Evolutionary conservation across 768 basidiomycete species (phyloP).

Genomic region (Suillus paluster): DNA sequence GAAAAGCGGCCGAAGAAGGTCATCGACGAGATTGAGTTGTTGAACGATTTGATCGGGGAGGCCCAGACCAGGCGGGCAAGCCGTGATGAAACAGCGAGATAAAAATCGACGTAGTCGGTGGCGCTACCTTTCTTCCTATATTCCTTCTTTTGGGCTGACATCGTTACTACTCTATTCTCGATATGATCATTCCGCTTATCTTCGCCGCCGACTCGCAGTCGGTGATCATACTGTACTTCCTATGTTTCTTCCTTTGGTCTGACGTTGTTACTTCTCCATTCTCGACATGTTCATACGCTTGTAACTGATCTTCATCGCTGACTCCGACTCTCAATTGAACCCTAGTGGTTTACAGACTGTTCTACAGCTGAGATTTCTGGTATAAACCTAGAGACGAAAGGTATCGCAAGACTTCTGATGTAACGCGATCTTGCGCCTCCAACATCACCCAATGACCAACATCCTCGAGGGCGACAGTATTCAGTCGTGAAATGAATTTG

Average conservation of each 20-base stretch:
- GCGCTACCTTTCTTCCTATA: neutral
- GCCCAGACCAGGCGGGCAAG: conserved; percentile 5
- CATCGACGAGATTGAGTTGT: conserved; percentile 34
- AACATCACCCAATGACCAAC: conserved; percentile 74
- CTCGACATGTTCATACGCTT: too few relatives aligned
- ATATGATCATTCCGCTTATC: neutral
- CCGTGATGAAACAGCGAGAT: neutral
- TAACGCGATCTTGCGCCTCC: conserved; percentile 60
- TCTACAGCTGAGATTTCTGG: neutral
- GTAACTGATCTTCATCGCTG: too few relatives aligned
- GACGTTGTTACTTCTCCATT: too few relatives aligned
- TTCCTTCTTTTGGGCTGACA: neutral
- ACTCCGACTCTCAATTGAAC: too few relatives aligned
- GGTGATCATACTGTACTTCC: too few relatives aligned
- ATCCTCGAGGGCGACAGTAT: conserved; percentile 56
- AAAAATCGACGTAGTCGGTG: neutral
- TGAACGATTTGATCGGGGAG: conserved; percentile 26
- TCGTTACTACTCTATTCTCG: too few relatives aligned
- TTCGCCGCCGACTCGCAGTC: too few relatives aligned
- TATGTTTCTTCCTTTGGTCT: too few relatives aligned
- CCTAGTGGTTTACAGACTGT: too few relatives aligned
- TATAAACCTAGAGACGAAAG: conserved; percentile 28
- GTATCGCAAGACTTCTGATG: conserved; percentile 52
- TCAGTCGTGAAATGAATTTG: conserved; percentile 55
- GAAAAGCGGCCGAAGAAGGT: conserved; percentile 23